Base-by-base conservation (phyloP, 805 yeast genomes). In the Yarrowia sp. region DNA sequence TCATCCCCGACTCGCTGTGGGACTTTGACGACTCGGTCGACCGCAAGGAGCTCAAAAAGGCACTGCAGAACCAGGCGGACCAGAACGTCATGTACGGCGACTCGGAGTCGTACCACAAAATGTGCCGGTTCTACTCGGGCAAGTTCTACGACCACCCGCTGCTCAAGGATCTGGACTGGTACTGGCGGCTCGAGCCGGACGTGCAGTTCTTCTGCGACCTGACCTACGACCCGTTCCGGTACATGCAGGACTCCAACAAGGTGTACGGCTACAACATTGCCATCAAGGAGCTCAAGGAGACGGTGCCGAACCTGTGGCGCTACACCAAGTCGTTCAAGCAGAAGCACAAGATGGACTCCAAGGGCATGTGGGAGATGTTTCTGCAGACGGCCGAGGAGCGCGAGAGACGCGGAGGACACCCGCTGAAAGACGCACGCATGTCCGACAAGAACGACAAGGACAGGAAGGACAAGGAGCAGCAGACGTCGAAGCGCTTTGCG, bases 171-270 rank as follows among this genome's bases (percentile, higher is more conserved):
- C 80, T 84, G 62, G 90, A 91, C 65, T 93, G 97, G 96, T 93
- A 91, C 74, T 92, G 97, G 97, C 80, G 98, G 62, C 90, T 94
- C 12, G 99, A 94, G 73, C 98, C 98, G 3, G 87, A 87, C 66
- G 94, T 93, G 39, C 86, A 88, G 66, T 90, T 90, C 70, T 90
- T 80, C 71, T 93, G 99, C 74, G 97, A 93, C 72, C 73, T 91
- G 61, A 87, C 96, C 0, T 90, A 92, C 74, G 98, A 93, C 74
- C 96, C 97, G 13, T 94, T 93, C 70, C 67, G 80, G 14, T 90
- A 87, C 68, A 90, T 93, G 97, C 81, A 81, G 56, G 77, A 76
- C 53, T 69, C 71, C 63, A 81, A 83, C 46, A 92, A 92, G 73
- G 82, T 80, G 67, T 92, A 92, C 70, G 98, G 97, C 0, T 94